Evolutionary conservation across 164 flowering plant genomes (phyloP).

Genomic region (Vitis rupestris): DNA sequence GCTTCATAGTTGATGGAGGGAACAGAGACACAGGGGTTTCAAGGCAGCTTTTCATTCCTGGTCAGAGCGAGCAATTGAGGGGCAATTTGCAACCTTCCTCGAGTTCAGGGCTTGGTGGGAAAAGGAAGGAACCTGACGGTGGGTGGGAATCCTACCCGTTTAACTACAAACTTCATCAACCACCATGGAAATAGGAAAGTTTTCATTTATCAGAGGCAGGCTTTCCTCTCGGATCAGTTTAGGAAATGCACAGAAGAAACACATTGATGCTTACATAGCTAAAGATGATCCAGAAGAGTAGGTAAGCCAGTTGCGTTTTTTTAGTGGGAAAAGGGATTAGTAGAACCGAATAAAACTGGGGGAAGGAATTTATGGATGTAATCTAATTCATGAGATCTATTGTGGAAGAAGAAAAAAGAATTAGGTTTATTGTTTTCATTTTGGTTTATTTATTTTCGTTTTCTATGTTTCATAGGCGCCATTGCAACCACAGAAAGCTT

Average conservation of each 20-base stretch:
- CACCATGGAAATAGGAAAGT: slow-evolving; percentile 50
- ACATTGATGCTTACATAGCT: slow-evolving; percentile 12
- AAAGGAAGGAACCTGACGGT: slow-evolving; percentile 78
- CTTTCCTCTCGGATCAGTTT: slow-evolving; percentile 19
- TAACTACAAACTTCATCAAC: slow-evolving; percentile 45
- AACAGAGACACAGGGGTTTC: slow-evolving; percentile 16
- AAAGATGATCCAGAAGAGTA: slow-evolving; percentile 15
- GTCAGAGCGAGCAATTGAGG: slow-evolving; percentile 50
- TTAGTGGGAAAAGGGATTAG: slow-evolving; percentile 17
- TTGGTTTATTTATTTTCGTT: slow-evolving; percentile 9
- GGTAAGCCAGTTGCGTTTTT: slow-evolving; percentile 24
- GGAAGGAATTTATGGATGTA: slow-evolving; percentile 20
- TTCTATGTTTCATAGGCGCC: slow-evolving; percentile 31
- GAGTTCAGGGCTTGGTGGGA: slow-evolving; percentile 47
- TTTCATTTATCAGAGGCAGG: slow-evolving; percentile 7
- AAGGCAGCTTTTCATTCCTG: slow-evolving; percentile 30
- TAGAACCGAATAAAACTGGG: slow-evolving; percentile 45
- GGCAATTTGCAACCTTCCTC: slow-evolving; percentile 34
- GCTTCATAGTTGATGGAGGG: slow-evolving; percentile 39
- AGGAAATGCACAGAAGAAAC: slow-evolving; percentile 13
- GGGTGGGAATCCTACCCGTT: slow-evolving; percentile 59
- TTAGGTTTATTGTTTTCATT: slow-evolving; percentile 33
- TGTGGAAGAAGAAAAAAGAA: slow-evolving; percentile 16
- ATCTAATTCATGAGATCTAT: slow-evolving; percentile 42
- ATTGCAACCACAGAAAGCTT: slow-evolving; percentile 30